A percentile compares a stretch with the other conserved stretches of the same genome.
These are phyloP conservation scores for Periconia digitata DNA, from an alignment of 2,329 filamentous ascomycete genomes.

Conservation along the genomic window DNA sequence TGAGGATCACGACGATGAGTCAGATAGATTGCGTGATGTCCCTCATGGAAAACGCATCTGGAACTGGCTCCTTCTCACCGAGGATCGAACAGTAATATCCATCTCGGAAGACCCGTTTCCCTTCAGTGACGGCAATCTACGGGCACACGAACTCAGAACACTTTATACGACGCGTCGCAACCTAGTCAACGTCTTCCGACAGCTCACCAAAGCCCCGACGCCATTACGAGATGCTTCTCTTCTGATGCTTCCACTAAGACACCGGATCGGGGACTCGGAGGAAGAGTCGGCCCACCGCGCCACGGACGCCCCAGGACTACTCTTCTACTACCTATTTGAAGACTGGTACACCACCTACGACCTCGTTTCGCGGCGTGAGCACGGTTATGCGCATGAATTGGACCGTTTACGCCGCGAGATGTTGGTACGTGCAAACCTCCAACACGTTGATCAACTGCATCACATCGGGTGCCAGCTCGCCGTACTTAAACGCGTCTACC, in stretches of 20 bases:
- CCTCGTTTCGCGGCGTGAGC: conserved; percentile 54
- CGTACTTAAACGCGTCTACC: conserved; percentile 62
- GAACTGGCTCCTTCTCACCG: conserved; percentile 71
- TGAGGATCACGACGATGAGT: conserved; percentile 26
- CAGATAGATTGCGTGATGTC: conserved; percentile 37
- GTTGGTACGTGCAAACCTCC: conserved; percentile 52
- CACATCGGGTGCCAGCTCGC: conserved; percentile 63
- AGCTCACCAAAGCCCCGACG: conserved; percentile 59
- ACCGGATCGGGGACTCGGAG: conserved; percentile 47
- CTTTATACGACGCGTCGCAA: conserved; percentile 59
- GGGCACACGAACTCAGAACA: conserved; percentile 48
- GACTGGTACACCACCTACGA: conserved; percentile 64
- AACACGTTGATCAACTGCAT: conserved; percentile 57
- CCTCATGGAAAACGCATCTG: conserved; percentile 61
- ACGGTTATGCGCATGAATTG: conserved; percentile 52
- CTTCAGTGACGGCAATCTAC: conserved; percentile 38
- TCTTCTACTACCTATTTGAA: conserved; percentile 70
- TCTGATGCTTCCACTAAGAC: conserved; percentile 48
- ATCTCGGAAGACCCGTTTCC: conserved; percentile 64
- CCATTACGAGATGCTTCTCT: conserved; percentile 43
- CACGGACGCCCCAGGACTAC: conserved; percentile 59
- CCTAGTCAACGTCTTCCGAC: conserved; percentile 61
- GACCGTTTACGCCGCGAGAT: conserved; percentile 57
- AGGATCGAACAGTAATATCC: conserved; percentile 72
- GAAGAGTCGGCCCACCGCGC: conserved; percentile 50